Evolutionary conservation across 768 basidiomycete species (phyloP), one percentile per base, ranked within the genome.

Genomic region (Leucocoprinus birnbaumii): DNA sequence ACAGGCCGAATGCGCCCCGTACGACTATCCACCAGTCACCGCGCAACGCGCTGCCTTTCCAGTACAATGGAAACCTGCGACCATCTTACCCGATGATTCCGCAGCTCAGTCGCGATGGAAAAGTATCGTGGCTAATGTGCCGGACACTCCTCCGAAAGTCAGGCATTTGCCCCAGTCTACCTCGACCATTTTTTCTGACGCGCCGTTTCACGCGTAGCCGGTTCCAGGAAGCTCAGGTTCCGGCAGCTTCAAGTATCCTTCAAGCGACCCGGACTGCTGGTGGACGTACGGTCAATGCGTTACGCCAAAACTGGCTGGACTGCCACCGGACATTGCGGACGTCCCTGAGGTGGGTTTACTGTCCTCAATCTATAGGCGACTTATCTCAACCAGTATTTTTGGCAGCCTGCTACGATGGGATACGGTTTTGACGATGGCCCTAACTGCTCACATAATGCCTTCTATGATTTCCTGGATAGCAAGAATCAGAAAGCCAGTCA

Each of bases 341-440:
- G 71, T 78, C 18, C 81, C 83, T 6, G 82, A 84, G 70, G 82
- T 75, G 44, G 31, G 31, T 31, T 11, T 31, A 31, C 48, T 21
- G 27, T 18, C 13, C 4, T 37, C 16, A 9, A 34, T n/a, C 34
- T 16, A 18, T 2, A 19, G 18, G 13, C 6, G 8, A n/a, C n/a
- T n/a, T n/a, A n/a, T n/a, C 41, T 48, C 52, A 18, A 46, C 26
- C 19, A 10, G 34, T n/a, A 19, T 13, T 24, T 41, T 14, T 50
- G 16, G 8, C 54, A 82, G 80, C 83, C 84, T 34, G 62, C 66
- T 9, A 82, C 83, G 2, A 67, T 84, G 16, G 84, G 82, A 1
- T 85, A 80, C 43, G 81, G 75, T 2, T 85, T 85, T 55, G 84
- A 86, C 56, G 84, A 86, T 56, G 84, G 84, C 1, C 84, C 84